Evolutionary conservation across 2,329 filamentous ascomycete species (phyloP).

Genomic region (Aspergillus jensenii): DNA sequence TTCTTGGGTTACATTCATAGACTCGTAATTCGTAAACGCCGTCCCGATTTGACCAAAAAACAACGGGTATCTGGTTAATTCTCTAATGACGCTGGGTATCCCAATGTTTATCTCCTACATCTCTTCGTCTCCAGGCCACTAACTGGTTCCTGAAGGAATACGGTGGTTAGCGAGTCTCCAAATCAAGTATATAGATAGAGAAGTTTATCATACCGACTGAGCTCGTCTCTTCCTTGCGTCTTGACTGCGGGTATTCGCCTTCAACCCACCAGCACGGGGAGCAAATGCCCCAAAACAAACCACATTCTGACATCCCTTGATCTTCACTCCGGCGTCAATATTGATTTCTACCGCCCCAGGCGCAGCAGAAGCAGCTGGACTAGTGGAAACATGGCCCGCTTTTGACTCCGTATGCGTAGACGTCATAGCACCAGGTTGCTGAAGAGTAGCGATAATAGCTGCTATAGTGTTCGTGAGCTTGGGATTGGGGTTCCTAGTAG

Average conservation of each 20-base stretch:
- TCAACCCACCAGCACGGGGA: not conserved
- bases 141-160: conserved; percentile 4
- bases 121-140: not conserved
- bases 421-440: conserved; percentile 11
- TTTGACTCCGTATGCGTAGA: not conserved
- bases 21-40: not conserved
- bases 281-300: conserved; percentile 21
- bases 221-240: conserved; percentile 20
- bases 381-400: not conserved
- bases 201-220: conserved; percentile 20
- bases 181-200: not conserved
- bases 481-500: conserved; percentile 9
- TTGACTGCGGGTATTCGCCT: not conserved
- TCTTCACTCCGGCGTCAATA: conserved; percentile 29
- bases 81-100: not conserved
- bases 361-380: not conserved
- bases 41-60: not conserved
- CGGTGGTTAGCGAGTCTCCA: not conserved
- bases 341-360: conserved; percentile 21
- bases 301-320: conserved; percentile 29
- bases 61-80: not conserved
- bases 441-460: conserved; percentile 23
- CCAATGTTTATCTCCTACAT: not conserved
- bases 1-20: not conserved
- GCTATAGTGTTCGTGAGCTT: conserved; percentile 28